These are phyloP conservation scores for Leccinum fallax DNA, from an alignment of 1,284 basidiomycete genomes.

Conservation along the genomic window DNA sequence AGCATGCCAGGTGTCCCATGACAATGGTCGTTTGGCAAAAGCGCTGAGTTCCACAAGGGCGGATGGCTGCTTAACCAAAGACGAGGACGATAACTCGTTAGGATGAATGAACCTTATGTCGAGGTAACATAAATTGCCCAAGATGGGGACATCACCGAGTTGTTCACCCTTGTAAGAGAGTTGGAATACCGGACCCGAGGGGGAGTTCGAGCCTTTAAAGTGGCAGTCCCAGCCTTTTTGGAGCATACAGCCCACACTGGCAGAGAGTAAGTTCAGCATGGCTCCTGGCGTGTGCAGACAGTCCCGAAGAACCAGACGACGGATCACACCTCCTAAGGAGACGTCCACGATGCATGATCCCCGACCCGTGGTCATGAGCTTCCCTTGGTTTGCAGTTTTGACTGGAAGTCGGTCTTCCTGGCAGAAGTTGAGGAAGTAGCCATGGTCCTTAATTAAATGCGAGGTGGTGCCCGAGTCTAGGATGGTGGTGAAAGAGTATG, in stretches of 20 bases:
- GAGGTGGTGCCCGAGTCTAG: not conserved
- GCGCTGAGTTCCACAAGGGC: too few relatives aligned
- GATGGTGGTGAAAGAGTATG: not conserved
- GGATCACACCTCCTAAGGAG: not conserved
- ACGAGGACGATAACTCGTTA: too few relatives aligned
- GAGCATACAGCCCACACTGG: not conserved
- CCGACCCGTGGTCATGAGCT: not conserved
- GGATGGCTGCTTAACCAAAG: too few relatives aligned
- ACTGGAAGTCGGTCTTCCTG: not conserved
- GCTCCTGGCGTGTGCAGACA: not conserved
- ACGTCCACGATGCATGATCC: not conserved
- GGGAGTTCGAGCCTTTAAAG: not conserved
- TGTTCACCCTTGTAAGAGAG: not conserved
- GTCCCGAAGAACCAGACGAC: not conserved
- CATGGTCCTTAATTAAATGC: not conserved
- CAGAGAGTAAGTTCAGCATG: not conserved
- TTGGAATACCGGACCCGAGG: not conserved
- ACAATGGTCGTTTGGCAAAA: too few relatives aligned
- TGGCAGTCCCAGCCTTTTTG: conserved; percentile 1
- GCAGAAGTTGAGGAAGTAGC: not conserved
- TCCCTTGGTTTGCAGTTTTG: not conserved
- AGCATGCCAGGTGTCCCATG: too few relatives aligned
- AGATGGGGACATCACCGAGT: not conserved
- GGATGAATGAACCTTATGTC: not conserved
- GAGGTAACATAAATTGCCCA: not conserved